phyloP scores from a whole-genome alignment of 2,329 filamentous ascomycete species.

The Lasiodiplodia sp. region DNA sequence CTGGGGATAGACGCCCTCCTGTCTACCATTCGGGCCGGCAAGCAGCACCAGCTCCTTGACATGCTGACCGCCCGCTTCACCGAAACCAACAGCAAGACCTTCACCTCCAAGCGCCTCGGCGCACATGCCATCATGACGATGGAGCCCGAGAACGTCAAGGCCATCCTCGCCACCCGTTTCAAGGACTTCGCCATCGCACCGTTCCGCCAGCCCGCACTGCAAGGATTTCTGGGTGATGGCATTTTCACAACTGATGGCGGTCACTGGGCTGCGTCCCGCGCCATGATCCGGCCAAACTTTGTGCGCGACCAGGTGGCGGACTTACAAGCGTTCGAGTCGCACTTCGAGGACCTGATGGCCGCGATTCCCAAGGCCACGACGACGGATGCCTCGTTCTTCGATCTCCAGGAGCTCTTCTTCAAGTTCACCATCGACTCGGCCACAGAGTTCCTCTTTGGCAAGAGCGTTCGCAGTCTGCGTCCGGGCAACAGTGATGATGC shows the following conservation, averaged over 20 bases:
- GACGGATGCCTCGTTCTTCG: slow-evolving; percentile 49
- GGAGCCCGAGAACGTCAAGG: slow-evolving; percentile 58
- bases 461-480: slow-evolving; percentile 46
- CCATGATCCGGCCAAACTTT: slow-evolving; percentile 41
- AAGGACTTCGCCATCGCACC: slow-evolving; percentile 55
- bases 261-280: slow-evolving; percentile 41
- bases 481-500: slow-evolving; percentile 35
- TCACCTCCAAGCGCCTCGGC: slow-evolving; percentile 62
- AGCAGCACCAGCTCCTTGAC: slow-evolving; percentile 43
- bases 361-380: slow-evolving; percentile 34
- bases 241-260: slow-evolving; percentile 57
- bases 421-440: slow-evolving; percentile 58
- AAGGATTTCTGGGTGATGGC: slow-evolving; percentile 52
- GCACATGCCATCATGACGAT: slow-evolving; percentile 60
- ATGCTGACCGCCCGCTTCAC: slow-evolving; percentile 27
- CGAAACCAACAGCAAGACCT: background rate
- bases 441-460: slow-evolving; percentile 58
- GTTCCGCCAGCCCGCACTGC: slow-evolving; percentile 45
- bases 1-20: slow-evolving; percentile 61
- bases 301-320: slow-evolving; percentile 38
- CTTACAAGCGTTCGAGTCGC: slow-evolving; percentile 36
- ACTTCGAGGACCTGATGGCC: slow-evolving; percentile 35
- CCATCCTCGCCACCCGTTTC: slow-evolving; percentile 53
- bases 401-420: slow-evolving; percentile 40
- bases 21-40: slow-evolving; percentile 46